A percentile compares a stretch with the other conserved stretches of the same genome.
These are phyloP conservation scores for Bassia scoparia DNA, from an alignment of 148 eudicot species.

Conservation along the genomic window DNA sequence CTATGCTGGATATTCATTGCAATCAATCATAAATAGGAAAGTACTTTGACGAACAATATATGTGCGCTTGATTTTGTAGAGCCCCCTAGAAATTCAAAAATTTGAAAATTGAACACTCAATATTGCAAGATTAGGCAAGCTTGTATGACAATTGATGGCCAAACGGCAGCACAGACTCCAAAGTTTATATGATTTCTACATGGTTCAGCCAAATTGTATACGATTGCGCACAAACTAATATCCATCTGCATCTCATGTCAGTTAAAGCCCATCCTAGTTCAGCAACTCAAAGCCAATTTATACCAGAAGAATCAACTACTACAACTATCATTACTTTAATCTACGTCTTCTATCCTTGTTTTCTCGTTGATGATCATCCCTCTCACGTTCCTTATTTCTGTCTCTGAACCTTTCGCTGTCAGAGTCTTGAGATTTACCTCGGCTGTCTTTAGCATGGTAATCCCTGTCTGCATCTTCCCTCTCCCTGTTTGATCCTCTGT, in stretches of 20 bases:
- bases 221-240: constrained; percentile 1
- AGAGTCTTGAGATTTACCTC: constrained; percentile 34
- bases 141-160: background rate
- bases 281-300: background rate
- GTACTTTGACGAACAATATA: too few species aligned
- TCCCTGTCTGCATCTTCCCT: constrained; percentile 39
- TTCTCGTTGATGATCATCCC: constrained; percentile 48
- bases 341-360: constrained; percentile 64
- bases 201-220: background rate
- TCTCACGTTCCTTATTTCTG: constrained; percentile 40
- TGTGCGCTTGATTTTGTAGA: too few species aligned
- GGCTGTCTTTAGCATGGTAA: constrained; percentile 39
- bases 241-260: constrained; percentile 4
- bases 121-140: background rate
- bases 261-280: background rate
- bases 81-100: too few species aligned
- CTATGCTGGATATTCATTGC: too few species aligned
- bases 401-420: constrained; percentile 39
- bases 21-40: too few species aligned
- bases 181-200: background rate
- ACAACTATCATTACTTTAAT: constrained; percentile 33
- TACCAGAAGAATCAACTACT: background rate
- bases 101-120: too few species aligned
- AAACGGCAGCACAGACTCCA: background rate
- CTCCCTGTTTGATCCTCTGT: constrained; percentile 47